Conservation (phyloP, 352 stramenopile species). For the Phytophthora fragariae region DNA sequence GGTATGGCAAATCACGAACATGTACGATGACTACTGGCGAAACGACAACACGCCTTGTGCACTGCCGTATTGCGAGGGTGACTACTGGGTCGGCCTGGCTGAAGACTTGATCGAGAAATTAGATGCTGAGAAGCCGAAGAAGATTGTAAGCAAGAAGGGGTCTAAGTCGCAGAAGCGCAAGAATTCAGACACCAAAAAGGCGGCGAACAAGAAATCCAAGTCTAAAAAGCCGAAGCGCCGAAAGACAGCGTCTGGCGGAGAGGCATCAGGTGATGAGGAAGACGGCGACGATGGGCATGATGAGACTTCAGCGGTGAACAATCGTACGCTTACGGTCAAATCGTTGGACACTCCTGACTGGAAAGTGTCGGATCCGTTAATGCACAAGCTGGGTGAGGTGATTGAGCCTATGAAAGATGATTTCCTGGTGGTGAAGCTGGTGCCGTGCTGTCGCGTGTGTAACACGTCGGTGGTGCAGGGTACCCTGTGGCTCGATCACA, state of each 20-base stretch:
- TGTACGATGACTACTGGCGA: conserved; percentile 97
- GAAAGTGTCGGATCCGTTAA: conserved; percentile 78
- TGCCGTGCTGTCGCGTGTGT: conserved; percentile 85
- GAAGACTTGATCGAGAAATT: conserved; percentile 92
- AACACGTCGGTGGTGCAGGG: conserved; percentile 81
- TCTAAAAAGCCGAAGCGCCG: conserved; percentile 81
- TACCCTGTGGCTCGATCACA: conserved; percentile 68
- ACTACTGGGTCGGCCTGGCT: conserved; percentile 89
- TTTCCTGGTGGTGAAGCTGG: conserved; percentile 88
- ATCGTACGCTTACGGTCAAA: conserved; percentile 45
- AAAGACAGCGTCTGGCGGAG: conserved; percentile 50
- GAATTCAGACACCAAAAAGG: conserved; percentile 68
- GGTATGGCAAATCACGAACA: conserved; percentile 95
- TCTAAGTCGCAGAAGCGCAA: conserved; percentile 70
- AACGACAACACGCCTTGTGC: conserved; percentile 86
- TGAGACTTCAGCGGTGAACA: conserved; percentile 28
- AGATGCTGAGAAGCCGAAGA: conserved; percentile 86
- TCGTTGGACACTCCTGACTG: conserved; percentile 74
- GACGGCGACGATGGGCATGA: conserved; percentile 55
- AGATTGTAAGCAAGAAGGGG: conserved; percentile 61
- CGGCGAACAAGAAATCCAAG: conserved; percentile 76
- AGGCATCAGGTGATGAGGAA: conserved; percentile 56
- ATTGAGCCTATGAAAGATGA: conserved; percentile 93
- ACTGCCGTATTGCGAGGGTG: conserved; percentile 88
- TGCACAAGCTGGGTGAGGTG: conserved; percentile 88